Conservation (phyloP, 2,329 filamentous ascomycete genomes). For the Rutstroemia sydowiana region DNA sequence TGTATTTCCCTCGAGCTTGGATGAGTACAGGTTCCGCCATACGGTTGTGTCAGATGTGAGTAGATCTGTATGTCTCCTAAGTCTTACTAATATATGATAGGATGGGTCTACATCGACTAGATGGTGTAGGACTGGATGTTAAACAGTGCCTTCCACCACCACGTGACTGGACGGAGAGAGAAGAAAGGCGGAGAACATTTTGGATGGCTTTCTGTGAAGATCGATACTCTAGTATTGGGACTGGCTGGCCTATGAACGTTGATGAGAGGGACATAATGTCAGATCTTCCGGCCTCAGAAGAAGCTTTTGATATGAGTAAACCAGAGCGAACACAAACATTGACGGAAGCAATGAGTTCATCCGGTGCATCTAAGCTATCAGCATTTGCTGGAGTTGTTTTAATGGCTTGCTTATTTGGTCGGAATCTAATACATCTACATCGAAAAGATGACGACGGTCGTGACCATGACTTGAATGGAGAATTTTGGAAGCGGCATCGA, state of each 20-base stretch:
- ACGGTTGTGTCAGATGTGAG: slow-evolving; percentile 76
- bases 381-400: slow-evolving; percentile 74
- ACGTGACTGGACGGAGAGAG: slow-evolving; percentile 87
- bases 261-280: slow-evolving; percentile 89
- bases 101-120: slow-evolving; percentile 85
- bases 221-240: slow-evolving; percentile 90
- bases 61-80: slow-evolving; percentile 6
- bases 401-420: slow-evolving; percentile 83
- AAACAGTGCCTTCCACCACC: slow-evolving; percentile 85
- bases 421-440: slow-evolving; percentile 85
- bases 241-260: slow-evolving; percentile 92
- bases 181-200: slow-evolving; percentile 86
- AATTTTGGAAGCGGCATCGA: slow-evolving; percentile 92
- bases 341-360: slow-evolving; percentile 59
- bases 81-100: slow-evolving; percentile 45
- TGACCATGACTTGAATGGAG: slow-evolving; percentile 82
- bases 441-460: slow-evolving; percentile 74
- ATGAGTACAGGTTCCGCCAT: slow-evolving; percentile 77
- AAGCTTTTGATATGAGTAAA: slow-evolving; percentile 74
- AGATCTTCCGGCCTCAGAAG: slow-evolving; percentile 75
- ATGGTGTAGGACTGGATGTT: slow-evolving; percentile 75
- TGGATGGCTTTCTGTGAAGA: slow-evolving; percentile 92
- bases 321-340: slow-evolving; percentile 66
- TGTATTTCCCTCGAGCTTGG: slow-evolving; percentile 96
- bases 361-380: slow-evolving; percentile 68